Base-by-base conservation (phyloP, 331 rosid genomes). In the Telfairia occidentalis region DNA sequence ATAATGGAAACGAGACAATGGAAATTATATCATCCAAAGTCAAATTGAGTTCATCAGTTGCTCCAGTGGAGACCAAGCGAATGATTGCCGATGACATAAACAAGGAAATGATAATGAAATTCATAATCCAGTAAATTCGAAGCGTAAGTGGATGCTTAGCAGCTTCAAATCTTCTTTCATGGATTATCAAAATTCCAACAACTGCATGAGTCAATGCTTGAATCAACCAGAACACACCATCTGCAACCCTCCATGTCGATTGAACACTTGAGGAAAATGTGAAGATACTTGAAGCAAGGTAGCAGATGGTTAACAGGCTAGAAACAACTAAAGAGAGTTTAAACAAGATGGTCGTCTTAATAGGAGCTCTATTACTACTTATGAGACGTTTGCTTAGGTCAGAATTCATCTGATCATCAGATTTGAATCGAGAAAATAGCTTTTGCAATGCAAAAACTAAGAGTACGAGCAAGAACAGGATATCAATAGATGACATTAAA, bases 181-280 rank as follows among this genome's bases (percentile, higher is more conserved):
- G 98, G 38, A 83, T 75, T n/a, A 89, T 85, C 1, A 92, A 73
- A 11, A 90, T 49, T 3, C 82, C 79, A 16, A 87, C 83, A 11
- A 85, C 80, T 1, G 79, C 79, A 55, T 92, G 90, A 79, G 96
- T 87, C 65, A 87, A 1, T 60, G 88, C 90, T 71, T 87, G 97
- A 76, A 86, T 65, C 9, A 89, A 73, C 97, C 97, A 92, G 40
- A 92, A 92, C 0, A 81, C 0, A 5, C 96, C 97, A 45, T 89
- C 85, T 9, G 79, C 24, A 42, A 72, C 30, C 76, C 76, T 84
- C 98, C 98, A 92, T 9, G 83, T 48, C 1, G 26, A 58, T 18
- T 82, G 71, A 7, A 79, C 24, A 12, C 52, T 69, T 42, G 81
- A 79, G n/a, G 55, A 79, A 45, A 89, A 87, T 0, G 81, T 72